A percentile compares a stretch with the other conserved stretches of the same genome.
These are phyloP conservation scores for Wickerhamomyces bisporus DNA, from an alignment of 805 yeast species.

Conservation along the genomic window DNA sequence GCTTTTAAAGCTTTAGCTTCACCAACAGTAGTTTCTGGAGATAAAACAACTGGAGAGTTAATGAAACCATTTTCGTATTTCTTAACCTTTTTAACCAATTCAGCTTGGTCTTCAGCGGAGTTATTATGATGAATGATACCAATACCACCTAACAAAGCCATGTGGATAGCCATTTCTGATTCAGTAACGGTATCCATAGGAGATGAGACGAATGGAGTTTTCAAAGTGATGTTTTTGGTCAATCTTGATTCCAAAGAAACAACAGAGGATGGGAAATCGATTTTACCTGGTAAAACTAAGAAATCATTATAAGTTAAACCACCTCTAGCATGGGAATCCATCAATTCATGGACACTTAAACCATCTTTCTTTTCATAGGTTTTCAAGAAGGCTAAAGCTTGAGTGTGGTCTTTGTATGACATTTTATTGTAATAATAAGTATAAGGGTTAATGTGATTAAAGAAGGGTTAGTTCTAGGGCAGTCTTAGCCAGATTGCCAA, in stretches of 20 bases:
- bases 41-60: slow-evolving; percentile 83
- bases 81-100: slow-evolving; percentile 95
- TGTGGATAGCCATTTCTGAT: slow-evolving; percentile 93
- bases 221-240: slow-evolving; percentile 87
- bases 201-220: slow-evolving; percentile 93
- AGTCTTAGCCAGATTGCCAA: slow-evolving; percentile 26
- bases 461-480: slow-evolving; percentile 16
- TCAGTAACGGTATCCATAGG: slow-evolving; percentile 99
- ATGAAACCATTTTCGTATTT: slow-evolving; percentile 97
- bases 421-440: slow-evolving; percentile 11
- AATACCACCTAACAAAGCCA: slow-evolving; percentile 98
- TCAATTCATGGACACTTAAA: slow-evolving; percentile 71
- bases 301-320: slow-evolving; percentile 98
- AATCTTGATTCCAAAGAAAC: slow-evolving; percentile 81
- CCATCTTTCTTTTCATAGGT: slow-evolving; percentile 77
- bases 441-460: background rate
- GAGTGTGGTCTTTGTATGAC: slow-evolving; percentile 39
- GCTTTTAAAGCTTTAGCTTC: slow-evolving; percentile 70
- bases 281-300: slow-evolving; percentile 91
- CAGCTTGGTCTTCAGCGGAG: slow-evolving; percentile 95
- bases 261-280: slow-evolving; percentile 73
- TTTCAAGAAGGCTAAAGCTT: slow-evolving; percentile 65
- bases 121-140: slow-evolving; percentile 99
- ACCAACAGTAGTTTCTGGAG: slow-evolving; percentile 72
- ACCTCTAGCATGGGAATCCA: slow-evolving; percentile 88